A percentile compares a stretch with the other conserved stretches of the same genome.
Conservation (phyloP, 306 rosid genomes). For the Dryas octopetala region DNA sequence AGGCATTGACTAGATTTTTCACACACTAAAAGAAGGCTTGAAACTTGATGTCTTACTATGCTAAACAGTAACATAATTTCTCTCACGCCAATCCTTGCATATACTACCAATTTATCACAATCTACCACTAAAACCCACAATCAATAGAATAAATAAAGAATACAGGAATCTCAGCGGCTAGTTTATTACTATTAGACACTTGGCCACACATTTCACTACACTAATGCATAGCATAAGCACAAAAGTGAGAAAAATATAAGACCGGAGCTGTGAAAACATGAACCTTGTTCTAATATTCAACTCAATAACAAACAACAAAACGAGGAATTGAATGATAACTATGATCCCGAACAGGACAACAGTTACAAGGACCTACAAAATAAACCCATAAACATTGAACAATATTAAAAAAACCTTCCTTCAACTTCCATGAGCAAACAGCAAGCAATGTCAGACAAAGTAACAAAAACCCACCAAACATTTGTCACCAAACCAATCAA, state of each 20-base stretch:
- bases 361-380: background rate
- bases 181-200: no score
- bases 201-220: background rate
- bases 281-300: background rate
- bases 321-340: background rate
- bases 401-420: background rate
- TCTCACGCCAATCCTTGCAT: background rate
- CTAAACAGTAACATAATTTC: background rate
- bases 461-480: constrained; percentile 5
- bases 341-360: background rate
- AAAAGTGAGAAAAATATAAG: background rate
- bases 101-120: background rate
- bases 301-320: background rate
- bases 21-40: background rate
- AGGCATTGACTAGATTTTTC: background rate
- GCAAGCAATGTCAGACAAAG: background rate
- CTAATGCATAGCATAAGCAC: background rate
- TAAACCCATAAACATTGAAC: background rate
- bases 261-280: background rate
- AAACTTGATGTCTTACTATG: background rate
- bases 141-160: background rate
- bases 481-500: background rate
- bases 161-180: background rate
- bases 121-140: background rate
- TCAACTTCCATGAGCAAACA: background rate